Evolutionary conservation across 1,284 basidiomycete genomes (phyloP).

Genomic region (Porogramme epimiltina): DNA sequence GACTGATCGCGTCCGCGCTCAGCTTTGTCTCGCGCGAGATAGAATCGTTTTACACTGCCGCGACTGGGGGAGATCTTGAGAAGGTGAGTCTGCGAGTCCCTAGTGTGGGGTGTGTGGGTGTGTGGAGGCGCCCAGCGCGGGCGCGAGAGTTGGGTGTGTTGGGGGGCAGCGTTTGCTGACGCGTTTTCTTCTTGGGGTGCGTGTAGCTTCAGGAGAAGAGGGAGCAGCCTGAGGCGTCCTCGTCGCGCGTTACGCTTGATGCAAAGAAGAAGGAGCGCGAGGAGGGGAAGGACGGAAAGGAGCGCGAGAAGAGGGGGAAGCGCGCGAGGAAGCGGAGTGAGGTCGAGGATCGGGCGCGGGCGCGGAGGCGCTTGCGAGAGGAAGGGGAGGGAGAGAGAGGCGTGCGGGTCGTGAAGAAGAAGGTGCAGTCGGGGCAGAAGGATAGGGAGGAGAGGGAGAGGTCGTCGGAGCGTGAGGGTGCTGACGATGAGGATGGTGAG

Average conservation of each 20-base stretch:
- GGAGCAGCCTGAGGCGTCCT: constrained; percentile 28
- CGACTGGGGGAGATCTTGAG: constrained; percentile 46
- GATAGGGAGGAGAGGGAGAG: constrained; percentile 7
- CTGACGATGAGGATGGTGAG: constrained; percentile 23
- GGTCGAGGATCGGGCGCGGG: constrained; percentile 15
- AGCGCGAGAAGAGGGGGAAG: constrained; percentile 20
- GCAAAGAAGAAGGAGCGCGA: constrained; percentile 14
- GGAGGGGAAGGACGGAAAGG: constrained; percentile 6
- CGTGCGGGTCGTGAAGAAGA: constrained; percentile 12
- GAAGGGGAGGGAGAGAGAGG: constrained; percentile 12
- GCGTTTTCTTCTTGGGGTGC: no score
- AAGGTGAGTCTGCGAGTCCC: constrained; percentile 16
- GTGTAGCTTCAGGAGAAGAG: constrained; percentile 9
- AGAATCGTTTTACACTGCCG: constrained; percentile 67
- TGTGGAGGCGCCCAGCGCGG: neutral
- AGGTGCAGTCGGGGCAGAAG: neutral
- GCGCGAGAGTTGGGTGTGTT: constrained; percentile 2
- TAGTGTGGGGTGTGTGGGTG: no score
- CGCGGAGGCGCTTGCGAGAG: constrained; percentile 11
- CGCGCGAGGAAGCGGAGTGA: constrained; percentile 20
- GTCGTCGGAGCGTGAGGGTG: constrained; percentile 17
- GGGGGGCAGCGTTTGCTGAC: constrained; percentile 2
- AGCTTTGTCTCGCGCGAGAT: constrained; percentile 71
- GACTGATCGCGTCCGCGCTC: constrained; percentile 66
- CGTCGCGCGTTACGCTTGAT: constrained; percentile 29